phyloP scores from a whole-genome alignment of 1,284 basidiomycete species.

The Neolentinus lepideus region DNA sequence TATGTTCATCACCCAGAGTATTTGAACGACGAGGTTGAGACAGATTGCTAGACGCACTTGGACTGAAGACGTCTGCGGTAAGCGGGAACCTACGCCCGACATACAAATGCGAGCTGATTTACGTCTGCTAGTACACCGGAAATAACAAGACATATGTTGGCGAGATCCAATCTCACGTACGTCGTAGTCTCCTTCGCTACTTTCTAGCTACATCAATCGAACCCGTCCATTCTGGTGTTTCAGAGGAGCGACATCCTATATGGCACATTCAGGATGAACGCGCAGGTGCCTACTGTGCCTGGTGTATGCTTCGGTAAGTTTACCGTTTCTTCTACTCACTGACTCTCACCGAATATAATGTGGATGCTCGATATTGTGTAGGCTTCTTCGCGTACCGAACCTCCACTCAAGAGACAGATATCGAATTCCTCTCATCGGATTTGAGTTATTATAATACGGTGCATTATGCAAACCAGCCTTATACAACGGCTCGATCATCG shows the following conservation, averaged over 20 bases:
- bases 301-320: background rate
- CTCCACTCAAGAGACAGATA: background rate
- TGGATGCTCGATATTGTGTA: background rate
- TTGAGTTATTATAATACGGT: background rate
- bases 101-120: background rate
- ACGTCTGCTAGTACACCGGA: background rate
- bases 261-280: background rate
- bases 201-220: background rate
- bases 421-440: background rate
- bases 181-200: background rate
- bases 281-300: background rate
- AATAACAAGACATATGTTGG: background rate
- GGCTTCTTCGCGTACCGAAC: background rate
- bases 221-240: background rate
- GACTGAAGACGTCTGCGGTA: background rate
- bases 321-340: background rate
- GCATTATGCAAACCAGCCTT: background rate
- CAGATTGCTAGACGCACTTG: background rate
- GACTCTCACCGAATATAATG: background rate
- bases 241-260: background rate
- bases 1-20: background rate
- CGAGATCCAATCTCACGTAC: background rate
- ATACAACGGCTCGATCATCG: background rate
- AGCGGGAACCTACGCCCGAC: background rate
- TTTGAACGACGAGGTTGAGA: background rate